Evolutionary conservation across 2,329 filamentous ascomycete genomes (phyloP).

Genomic region (Epicoccum nigrum): DNA sequence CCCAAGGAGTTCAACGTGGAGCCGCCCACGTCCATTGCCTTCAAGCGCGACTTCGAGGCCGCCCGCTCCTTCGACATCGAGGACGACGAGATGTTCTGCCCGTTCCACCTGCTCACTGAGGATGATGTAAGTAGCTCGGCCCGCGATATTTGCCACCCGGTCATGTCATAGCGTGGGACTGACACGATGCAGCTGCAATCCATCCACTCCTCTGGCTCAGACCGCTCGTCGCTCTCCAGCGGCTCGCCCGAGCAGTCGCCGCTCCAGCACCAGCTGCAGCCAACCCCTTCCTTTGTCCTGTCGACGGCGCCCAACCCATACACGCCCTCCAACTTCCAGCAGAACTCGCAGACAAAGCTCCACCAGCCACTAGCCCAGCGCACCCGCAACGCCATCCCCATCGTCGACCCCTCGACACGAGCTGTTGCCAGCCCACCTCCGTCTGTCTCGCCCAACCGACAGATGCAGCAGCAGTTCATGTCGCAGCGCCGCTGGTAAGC

Average conservation of each 20-base stretch:
- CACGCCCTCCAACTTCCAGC: constrained; percentile 67
- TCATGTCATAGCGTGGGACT: constrained; percentile 38
- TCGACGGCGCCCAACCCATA: constrained; percentile 65
- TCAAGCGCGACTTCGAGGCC: constrained; percentile 87
- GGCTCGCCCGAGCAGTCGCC: constrained; percentile 92
- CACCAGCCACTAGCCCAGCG: constrained; percentile 91
- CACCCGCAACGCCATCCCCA: constrained; percentile 92
- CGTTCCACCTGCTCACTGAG: constrained; percentile 83
- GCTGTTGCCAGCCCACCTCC: constrained; percentile 88
- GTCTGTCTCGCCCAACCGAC: constrained; percentile 68
- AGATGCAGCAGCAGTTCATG: constrained; percentile 62
- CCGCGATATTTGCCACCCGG: constrained; percentile 31
- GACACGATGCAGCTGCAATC: constrained; percentile 73
- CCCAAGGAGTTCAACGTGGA: constrained; percentile 83
- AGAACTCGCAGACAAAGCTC: constrained; percentile 71
- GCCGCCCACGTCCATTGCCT: constrained; percentile 74
- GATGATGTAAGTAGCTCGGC: constrained; percentile 72
- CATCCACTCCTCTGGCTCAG: constrained; percentile 86
- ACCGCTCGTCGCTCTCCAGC: constrained; percentile 93
- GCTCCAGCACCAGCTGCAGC: constrained; percentile 79
- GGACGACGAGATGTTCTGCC: constrained; percentile 95
- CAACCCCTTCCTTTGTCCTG: constrained; percentile 74
- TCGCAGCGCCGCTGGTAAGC: constrained; percentile 55
- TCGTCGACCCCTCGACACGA: constrained; percentile 94
- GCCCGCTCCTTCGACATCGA: constrained; percentile 93